Conservation (phyloP, 1,284 basidiomycete species). For the Microbotryum lychnidis-dioicae region DNA sequence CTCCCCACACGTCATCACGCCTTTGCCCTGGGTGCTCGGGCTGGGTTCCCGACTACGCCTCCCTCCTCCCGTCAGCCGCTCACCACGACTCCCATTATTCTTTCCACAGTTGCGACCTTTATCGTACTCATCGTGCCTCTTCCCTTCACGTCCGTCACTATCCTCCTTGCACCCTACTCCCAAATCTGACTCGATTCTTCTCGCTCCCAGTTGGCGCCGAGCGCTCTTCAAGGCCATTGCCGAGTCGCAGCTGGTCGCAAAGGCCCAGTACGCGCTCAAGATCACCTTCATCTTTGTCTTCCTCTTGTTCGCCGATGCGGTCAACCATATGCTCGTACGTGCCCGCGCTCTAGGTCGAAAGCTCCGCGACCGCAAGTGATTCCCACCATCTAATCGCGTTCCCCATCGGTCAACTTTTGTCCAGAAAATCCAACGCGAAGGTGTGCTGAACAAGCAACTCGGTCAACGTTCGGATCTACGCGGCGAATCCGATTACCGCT, state of each 20-base stretch:
- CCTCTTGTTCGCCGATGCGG: conserved; percentile 26
- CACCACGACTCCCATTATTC: too few species aligned
- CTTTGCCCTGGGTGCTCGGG: not conserved
- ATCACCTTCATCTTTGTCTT: conserved; percentile 30
- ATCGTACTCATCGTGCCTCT: conserved; percentile 17
- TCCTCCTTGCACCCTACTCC: conserved; percentile 33
- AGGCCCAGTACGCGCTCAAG: conserved; percentile 41
- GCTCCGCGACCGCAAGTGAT: not conserved
- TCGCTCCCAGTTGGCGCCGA: conserved; percentile 8
- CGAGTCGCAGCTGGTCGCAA: conserved; percentile 37
- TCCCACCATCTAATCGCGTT: not conserved
- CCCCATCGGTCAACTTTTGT: too few species aligned
- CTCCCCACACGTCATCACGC: not conserved
- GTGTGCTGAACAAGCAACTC: not conserved
- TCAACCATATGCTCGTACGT: not conserved
- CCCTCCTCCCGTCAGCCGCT: not conserved
- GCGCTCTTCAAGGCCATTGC: conserved; percentile 42
- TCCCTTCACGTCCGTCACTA: conserved; percentile 36
- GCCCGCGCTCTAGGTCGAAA: not conserved
- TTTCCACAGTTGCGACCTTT: conserved; percentile 8
- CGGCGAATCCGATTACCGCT: conserved; percentile 37
- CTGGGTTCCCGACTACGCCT: not conserved
- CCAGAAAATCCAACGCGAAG: too few species aligned
- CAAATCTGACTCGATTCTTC: not conserved
- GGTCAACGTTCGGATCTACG: conserved; percentile 32